These are phyloP conservation scores for Klebsormidium nitens DNA, from an alignment of 139 green algal species.

Conservation along the genomic window DNA sequence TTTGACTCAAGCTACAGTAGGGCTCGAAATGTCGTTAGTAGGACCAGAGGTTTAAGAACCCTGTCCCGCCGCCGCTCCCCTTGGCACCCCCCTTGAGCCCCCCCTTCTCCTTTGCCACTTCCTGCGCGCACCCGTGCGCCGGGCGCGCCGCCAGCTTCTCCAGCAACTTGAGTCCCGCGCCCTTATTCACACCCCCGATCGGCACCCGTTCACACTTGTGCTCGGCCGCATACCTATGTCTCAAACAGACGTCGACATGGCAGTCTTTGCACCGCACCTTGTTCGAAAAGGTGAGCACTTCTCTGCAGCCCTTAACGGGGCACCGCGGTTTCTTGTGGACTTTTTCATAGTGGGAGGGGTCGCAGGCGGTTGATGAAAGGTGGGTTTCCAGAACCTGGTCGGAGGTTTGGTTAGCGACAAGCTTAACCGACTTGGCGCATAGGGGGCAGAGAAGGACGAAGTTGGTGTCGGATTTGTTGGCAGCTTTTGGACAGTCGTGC, in stretches of 20 bases:
- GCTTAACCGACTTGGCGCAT: neutral
- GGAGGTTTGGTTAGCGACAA: neutral
- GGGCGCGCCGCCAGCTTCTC: too few species aligned
- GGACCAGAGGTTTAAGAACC: too few species aligned
- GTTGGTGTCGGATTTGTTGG: neutral
- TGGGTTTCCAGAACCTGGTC: neutral
- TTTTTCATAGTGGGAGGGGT: neutral
- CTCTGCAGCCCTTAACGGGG: constrained; percentile 13
- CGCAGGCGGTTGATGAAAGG: neutral
- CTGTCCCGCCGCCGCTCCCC: too few species aligned
- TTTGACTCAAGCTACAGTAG: too few species aligned
- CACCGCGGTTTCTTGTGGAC: constrained; percentile 13
- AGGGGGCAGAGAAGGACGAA: neutral
- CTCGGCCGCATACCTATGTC: neutral
- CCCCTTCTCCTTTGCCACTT: too few species aligned
- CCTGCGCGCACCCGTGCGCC: too few species aligned
- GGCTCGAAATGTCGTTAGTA: too few species aligned
- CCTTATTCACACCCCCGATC: too few species aligned
- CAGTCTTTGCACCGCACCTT: constrained; percentile 5
- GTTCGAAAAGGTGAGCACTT: constrained; percentile 11
- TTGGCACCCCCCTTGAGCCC: too few species aligned
- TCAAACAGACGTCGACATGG: neutral
- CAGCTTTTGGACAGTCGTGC: neutral
- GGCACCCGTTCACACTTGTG: neutral
- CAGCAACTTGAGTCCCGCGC: too few species aligned